phyloP scores from a whole-genome alignment of 768 basidiomycete genomes.

The Mycena albidolilacea region DNA sequence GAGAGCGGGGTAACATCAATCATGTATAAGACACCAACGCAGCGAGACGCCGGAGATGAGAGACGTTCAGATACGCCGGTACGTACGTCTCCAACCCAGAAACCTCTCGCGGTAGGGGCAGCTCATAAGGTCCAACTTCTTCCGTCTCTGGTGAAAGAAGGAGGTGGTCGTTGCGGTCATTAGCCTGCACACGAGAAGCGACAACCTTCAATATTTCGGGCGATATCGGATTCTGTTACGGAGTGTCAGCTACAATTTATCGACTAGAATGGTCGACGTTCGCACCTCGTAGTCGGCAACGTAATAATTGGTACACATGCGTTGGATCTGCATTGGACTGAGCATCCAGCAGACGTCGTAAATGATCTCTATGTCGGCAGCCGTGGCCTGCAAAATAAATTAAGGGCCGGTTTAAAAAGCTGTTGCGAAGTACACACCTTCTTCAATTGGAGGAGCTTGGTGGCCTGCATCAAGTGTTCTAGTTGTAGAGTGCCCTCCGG shows the following conservation, averaged over 20 bases:
- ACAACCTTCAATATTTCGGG: constrained; percentile 98
- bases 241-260: not conserved
- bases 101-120: constrained; percentile 94
- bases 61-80: constrained; percentile 91
- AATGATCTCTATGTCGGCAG: constrained; percentile 98
- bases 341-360: constrained; percentile 99
- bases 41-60: constrained; percentile 89
- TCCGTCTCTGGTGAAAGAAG: constrained; percentile 96
- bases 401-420: constrained; percentile 13
- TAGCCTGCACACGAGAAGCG: constrained; percentile 94
- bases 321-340: constrained; percentile 98
- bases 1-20: constrained; percentile 35
- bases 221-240: constrained; percentile 89
- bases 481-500: constrained; percentile 97
- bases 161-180: constrained; percentile 97
- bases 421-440: constrained; percentile 69
- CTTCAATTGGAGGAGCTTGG: constrained; percentile 97
- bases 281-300: constrained; percentile 98
- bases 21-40: constrained; percentile 85
- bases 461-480: constrained; percentile 99
- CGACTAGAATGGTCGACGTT: not conserved
- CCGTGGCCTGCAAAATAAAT: constrained; percentile 74
- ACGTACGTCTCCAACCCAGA: constrained; percentile 97
- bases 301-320: constrained; percentile 99
- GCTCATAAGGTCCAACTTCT: constrained; percentile 95